Evolutionary conservation across 371 early-diverging fungal species (phyloP).

Genomic region (Apophysomyces elegans): DNA sequence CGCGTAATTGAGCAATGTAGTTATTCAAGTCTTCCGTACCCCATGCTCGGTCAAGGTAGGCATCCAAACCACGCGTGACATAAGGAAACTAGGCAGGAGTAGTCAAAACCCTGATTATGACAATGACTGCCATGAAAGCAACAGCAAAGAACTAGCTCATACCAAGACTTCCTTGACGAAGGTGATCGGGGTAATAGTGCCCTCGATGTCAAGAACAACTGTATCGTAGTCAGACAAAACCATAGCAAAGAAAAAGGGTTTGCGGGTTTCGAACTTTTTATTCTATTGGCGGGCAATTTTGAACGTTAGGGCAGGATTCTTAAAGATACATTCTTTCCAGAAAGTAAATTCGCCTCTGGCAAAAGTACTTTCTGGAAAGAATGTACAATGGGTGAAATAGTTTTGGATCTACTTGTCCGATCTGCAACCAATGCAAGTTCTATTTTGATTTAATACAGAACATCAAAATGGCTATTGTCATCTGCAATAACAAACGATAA

Average conservation of each 20-base stretch:
- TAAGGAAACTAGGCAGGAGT: constrained; percentile 72
- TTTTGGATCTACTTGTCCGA: too few species aligned
- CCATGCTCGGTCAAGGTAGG: constrained; percentile 77
- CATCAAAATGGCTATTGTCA: too few species aligned
- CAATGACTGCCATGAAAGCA: background rate
- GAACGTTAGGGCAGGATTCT: too few species aligned
- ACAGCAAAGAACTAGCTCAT: background rate
- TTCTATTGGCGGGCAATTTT: too few species aligned
- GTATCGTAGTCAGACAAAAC: constrained; percentile 48
- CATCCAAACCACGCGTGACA: constrained; percentile 59
- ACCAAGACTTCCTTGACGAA: constrained; percentile 91
- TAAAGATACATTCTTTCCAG: too few species aligned
- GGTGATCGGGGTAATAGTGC: constrained; percentile 95
- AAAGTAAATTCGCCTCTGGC: too few species aligned
- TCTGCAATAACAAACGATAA: too few species aligned
- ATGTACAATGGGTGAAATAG: too few species aligned
- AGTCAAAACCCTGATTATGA: background rate
- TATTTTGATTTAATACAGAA: too few species aligned
- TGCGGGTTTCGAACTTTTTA: too few species aligned
- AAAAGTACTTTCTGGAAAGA: too few species aligned
- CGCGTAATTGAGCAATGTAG: constrained; percentile 67
- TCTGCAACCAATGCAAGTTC: too few species aligned
- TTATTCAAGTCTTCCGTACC: constrained; percentile 57
- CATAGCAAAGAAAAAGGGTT: background rate
- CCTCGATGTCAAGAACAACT: constrained; percentile 89